Conservation (phyloP, 805 yeast genomes). For the Wickerhamiella azymoides region DNA sequence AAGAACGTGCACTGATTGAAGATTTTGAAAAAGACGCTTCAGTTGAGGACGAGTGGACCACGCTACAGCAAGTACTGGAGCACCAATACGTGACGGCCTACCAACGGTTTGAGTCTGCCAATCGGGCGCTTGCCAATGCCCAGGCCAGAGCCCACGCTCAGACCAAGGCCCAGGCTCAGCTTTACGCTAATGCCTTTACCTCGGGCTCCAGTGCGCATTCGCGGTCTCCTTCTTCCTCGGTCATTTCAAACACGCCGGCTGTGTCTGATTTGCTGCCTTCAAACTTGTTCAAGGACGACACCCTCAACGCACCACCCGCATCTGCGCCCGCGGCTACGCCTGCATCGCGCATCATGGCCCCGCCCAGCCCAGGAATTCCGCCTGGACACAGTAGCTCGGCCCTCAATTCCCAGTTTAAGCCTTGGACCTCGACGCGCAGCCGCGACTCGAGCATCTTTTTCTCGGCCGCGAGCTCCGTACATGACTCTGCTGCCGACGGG, state of each 20-base stretch:
- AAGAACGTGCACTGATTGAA: constrained; percentile 15
- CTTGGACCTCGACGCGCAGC: neutral
- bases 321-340: no score
- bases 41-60: constrained; percentile 26
- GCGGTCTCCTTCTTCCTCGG: neutral
- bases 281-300: constrained; percentile 6
- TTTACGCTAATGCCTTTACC: constrained; percentile 4
- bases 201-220: constrained; percentile 8
- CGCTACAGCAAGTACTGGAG: constrained; percentile 25
- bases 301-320: neutral
- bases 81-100: constrained; percentile 25
- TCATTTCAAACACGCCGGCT: neutral
- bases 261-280: neutral
- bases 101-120: constrained; percentile 23
- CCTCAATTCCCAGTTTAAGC: neutral
- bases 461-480: neutral
- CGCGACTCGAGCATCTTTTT: constrained; percentile 8
- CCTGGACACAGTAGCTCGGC: neutral
- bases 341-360: neutral
- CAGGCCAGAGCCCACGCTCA: constrained; percentile 16
- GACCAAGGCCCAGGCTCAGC: constrained; percentile 8
- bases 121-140: constrained; percentile 13
- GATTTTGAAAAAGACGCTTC: constrained; percentile 19
- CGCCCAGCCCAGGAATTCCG: neutral
- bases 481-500: neutral